Percentiles rank a stretch among this genome's conserved stretches.
Conservation (phyloP, 129 eudicot species). For the Pittosporum tobira region DNA sequence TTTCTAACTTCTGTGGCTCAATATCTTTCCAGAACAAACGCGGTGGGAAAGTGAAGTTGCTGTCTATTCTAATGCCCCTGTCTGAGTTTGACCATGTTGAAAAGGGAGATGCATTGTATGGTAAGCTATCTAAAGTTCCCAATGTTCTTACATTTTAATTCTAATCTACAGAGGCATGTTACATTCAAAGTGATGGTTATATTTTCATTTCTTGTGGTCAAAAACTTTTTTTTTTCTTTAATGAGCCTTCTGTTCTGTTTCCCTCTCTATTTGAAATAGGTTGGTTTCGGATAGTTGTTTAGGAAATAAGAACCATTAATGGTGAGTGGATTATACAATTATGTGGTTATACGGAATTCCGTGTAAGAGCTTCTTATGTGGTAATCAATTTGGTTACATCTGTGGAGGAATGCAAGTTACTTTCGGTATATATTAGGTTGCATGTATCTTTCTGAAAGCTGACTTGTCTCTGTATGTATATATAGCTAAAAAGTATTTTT, state of each 20-base stretch:
- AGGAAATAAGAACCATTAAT: not conserved
- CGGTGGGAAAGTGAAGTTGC: slow-evolving; percentile 92
- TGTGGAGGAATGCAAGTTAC: not conserved
- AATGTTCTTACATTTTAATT: not conserved
- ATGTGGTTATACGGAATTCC: not conserved
- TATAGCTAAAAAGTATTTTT: no score
- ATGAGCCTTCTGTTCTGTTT: not conserved
- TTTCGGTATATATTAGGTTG: not conserved
- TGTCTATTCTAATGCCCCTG: slow-evolving; percentile 75
- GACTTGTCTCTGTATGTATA: no score
- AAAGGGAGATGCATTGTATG: slow-evolving; percentile 93
- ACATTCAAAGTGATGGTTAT: not conserved
- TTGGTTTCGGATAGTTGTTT: not conserved
- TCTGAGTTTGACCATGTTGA: slow-evolving; percentile 89
- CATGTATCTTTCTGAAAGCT: not conserved
- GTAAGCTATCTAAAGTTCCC: slow-evolving; percentile 27
- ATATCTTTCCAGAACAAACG: slow-evolving; percentile 63
- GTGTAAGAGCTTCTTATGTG: no score
- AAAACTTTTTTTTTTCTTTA: not conserved
- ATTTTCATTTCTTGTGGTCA: no score
- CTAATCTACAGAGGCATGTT: not conserved
- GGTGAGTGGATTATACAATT: not conserved
- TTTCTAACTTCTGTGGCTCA: not conserved
- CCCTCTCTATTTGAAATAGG: not conserved
- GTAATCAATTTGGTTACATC: not conserved